A percentile compares a stretch with the other conserved stretches of the same genome.
phyloP scores from a whole-genome alignment of 257 asterid genomes.

The Ligustrum vulgare region DNA sequence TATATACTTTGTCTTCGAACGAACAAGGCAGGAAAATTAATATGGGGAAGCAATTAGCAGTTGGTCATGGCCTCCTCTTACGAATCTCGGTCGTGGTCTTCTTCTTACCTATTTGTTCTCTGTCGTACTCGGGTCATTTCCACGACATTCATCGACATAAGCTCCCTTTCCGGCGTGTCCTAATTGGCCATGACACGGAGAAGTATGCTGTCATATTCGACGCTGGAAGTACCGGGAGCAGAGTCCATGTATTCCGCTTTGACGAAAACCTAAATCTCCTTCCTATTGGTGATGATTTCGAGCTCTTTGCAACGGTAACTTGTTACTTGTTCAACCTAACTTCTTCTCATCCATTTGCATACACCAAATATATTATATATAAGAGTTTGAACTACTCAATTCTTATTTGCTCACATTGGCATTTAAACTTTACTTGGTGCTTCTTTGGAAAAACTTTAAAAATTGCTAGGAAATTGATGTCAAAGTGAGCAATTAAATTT shows the following conservation, averaged over 20 bases:
- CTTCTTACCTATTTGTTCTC: neutral
- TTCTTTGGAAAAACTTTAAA: no score
- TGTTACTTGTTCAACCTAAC: no score
- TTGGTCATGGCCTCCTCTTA: neutral
- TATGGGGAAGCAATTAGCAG: neutral
- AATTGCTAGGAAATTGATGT: no score
- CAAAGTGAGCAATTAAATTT: no score
- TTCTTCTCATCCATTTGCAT: no score
- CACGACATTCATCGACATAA: neutral
- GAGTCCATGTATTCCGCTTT: conserved; percentile 47
- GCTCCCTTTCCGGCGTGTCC: neutral
- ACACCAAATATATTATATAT: no score
- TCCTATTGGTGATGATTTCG: conserved; percentile 36
- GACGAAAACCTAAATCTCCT: conserved; percentile 33
- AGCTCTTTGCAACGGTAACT: conserved; percentile 23
- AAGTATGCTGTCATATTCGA: conserved; percentile 44
- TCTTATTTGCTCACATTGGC: no score
- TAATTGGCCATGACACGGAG: neutral
- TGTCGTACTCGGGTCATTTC: neutral
- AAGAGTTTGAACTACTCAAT: no score
- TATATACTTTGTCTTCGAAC: no score
- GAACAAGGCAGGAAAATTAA: neutral
- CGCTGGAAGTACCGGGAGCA: conserved; percentile 46
- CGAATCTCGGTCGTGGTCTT: neutral
- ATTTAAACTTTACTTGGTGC: no score